Evolutionary conservation across 129 eudicot species (phyloP).

Genomic region (sunflower (Helianthus annuus)): HanXRQr2.0-SUNRISE NC_035449.2:67561997-67562496

Average conservation of each 20-base stretch:
- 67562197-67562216: conserved; percentile 43
- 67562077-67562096: no score
- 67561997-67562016: no score
- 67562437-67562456: conserved; percentile 22
- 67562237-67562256: conserved; percentile 47
- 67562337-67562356: conserved; percentile 58
- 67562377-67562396: conserved; percentile 47
- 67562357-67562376: conserved; percentile 54
- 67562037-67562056: no score
- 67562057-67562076: no score
- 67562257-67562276: conserved; percentile 24
- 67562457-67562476: conserved; percentile 24
- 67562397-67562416: conserved; percentile 30
- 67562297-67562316: conserved; percentile 24
- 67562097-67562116: conserved; percentile 35
- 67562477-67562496: conserved; percentile 36
- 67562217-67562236: conserved; percentile 68
- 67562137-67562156: conserved; percentile 49
- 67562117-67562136: conserved; percentile 37
- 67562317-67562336: conserved; percentile 35
- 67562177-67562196: conserved; percentile 33
- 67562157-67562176: conserved; percentile 40
- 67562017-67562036: no score
- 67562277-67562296: conserved; percentile 34
- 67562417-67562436: conserved; percentile 33